Percentiles rank a stretch among this genome's conserved stretches.
These are phyloP conservation scores for Cystofilobasidium ferigula DNA, from an alignment of 768 basidiomycete genomes.

Conservation along the genomic window DNA sequence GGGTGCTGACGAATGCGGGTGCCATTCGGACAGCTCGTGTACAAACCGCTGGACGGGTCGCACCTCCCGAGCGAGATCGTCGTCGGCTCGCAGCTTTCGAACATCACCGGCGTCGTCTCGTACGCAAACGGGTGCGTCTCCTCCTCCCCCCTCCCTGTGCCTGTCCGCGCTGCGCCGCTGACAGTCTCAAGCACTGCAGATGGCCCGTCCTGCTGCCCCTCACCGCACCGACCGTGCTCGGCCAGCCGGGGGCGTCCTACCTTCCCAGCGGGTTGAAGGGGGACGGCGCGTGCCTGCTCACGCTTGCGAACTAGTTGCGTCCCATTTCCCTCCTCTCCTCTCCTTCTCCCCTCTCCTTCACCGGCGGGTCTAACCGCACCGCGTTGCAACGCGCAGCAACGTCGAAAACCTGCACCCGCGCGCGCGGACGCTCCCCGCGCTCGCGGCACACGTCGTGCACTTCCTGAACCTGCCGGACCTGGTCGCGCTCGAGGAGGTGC, in stretches of 20 bases:
- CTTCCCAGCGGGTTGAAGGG: conserved; percentile 41
- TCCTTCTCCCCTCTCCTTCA: conserved; percentile 28
- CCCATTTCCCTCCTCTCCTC: not conserved
- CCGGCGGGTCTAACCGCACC: too few species aligned
- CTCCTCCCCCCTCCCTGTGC: not conserved
- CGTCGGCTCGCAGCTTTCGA: conserved; percentile 44
- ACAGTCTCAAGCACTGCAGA: conserved; percentile 35
- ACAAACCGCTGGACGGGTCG: conserved; percentile 48
- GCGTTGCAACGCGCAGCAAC: too few species aligned
- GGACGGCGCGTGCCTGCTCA: conserved; percentile 1
- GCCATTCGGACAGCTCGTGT: conserved; percentile 35
- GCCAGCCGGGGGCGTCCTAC: conserved; percentile 37
- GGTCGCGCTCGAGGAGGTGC: conserved; percentile 55
- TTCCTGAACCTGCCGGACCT: conserved; percentile 49
- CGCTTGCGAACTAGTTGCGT: conserved; percentile 12
- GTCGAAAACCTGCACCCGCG: conserved; percentile 53
- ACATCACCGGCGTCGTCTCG: conserved; percentile 50
- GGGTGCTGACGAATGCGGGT: too few species aligned
- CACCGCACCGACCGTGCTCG: conserved; percentile 46
- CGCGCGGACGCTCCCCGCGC: conserved; percentile 50
- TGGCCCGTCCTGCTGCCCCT: conserved; percentile 52
- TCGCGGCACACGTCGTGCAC: conserved; percentile 48
- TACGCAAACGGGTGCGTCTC: conserved; percentile 44
- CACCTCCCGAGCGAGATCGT: conserved; percentile 44
- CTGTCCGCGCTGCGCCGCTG: not conserved